Evolutionary conservation across 257 asterid genomes (phyloP).

Genomic region (Solanum clarkiae): DNA sequence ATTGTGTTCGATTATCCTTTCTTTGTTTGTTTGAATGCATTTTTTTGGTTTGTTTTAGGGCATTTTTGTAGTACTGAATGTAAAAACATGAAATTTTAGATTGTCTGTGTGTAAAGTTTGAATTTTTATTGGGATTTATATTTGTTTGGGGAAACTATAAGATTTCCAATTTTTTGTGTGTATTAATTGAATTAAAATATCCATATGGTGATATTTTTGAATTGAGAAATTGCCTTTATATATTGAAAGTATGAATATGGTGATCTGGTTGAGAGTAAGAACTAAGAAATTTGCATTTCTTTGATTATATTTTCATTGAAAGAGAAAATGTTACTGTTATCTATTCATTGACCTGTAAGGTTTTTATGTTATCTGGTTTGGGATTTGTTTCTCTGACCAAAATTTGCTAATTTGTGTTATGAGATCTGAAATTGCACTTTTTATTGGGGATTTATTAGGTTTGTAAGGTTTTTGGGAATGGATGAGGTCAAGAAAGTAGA

Average conservation of each 20-base stretch:
- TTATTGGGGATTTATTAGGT: neutral
- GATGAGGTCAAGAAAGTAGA: slow-evolving; percentile 45
- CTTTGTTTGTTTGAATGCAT: neutral
- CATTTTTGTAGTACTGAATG: neutral
- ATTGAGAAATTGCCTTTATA: neutral
- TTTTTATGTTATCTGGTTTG: neutral
- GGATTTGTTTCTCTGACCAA: neutral
- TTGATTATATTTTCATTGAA: neutral
- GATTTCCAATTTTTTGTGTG: neutral
- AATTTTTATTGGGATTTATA: neutral
- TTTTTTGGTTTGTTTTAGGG: neutral
- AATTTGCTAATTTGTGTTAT: neutral
- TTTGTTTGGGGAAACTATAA: neutral
- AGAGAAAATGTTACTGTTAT: neutral
- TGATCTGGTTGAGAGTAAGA: neutral
- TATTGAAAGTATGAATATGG: neutral
- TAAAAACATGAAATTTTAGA: neutral
- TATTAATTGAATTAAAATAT: neutral
- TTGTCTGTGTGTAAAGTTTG: neutral
- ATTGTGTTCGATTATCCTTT: neutral
- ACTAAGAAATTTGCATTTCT: neutral
- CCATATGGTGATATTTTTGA: neutral
- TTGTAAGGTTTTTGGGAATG: slow-evolving; percentile 29
- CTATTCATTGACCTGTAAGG: neutral
- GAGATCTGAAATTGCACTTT: neutral